Evolutionary conservation across 805 yeast genomes (phyloP), one percentile per base, ranked within the genome.

Genomic region (Candida taoyuanica): DNA sequence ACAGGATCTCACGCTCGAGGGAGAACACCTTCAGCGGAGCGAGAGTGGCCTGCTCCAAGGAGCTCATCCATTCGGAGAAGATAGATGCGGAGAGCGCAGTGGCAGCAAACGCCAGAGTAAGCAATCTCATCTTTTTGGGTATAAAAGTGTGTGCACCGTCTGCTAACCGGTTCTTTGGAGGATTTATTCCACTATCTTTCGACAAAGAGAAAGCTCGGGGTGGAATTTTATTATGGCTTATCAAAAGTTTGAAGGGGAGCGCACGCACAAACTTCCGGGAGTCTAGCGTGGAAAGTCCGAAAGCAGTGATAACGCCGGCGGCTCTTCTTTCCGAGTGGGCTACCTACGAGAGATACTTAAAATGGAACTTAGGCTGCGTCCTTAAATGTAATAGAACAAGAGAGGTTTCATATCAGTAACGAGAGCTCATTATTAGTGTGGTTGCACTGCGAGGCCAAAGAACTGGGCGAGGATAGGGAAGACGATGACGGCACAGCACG

Each of bases 401-500:
- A n/a, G n/a, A n/a, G n/a, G n/a, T n/a, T n/a, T n/a, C n/a, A n/a
- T n/a, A n/a, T n/a, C n/a, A n/a, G n/a, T n/a, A n/a, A n/a, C n/a
- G n/a, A n/a, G n/a, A n/a, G n/a, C n/a, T n/a, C n/a, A n/a, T 6
- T 9, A 16, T 36, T 17, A 35, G 21, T 40, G 39, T 5, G 46
- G 46, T 15, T 14, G n/a, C 11, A 25, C 17, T 2, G 39, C 39
- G 12, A 54, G 34, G 8, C 53, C 49, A 5, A 44, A 23, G 2
- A 34, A 15, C 9, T 37, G 27, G 11, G 47, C 36, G 12, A 49
- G 37, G 5, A 49, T 21, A 1, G 68, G 62, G 34, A 65, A 61
- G 2, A 54, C 54, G 5, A 62, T 29, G 5, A 73, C 59, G 0
- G 84, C 81, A 23, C 73, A 60, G 19, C 68, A 51, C 0, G 93